These are phyloP conservation scores for Astragalus membranaceus DNA, from an alignment of 306 rosid genomes.

Conservation along the genomic window DNA sequence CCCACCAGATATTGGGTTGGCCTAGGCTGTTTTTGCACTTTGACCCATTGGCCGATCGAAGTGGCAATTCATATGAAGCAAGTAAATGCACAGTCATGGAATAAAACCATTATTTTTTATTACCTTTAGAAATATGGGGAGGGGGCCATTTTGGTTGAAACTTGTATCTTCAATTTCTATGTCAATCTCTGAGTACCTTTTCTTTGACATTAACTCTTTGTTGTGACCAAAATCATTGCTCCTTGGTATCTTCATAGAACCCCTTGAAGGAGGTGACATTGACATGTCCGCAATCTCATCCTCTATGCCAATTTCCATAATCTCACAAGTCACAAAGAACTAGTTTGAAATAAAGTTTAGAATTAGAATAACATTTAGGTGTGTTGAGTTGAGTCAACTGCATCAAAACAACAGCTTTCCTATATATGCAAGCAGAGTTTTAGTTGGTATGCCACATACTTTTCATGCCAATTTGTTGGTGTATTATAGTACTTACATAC, in stretches of 20 bases:
- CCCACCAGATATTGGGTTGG: too few species aligned
- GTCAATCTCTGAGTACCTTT: constrained; percentile 62
- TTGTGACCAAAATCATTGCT: constrained; percentile 52
- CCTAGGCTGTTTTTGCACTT: too few species aligned
- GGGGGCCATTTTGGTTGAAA: constrained; percentile 47
- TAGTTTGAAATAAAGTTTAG: constrained; percentile 6
- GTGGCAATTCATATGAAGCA: too few species aligned
- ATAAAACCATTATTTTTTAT: not conserved
- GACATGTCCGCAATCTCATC: constrained; percentile 60
- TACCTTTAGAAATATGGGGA: constrained; percentile 88
- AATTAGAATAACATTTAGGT: constrained; percentile 3
- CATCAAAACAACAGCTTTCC: constrained; percentile 35
- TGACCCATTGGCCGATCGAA: too few species aligned
- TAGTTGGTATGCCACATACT: constrained; percentile 71
- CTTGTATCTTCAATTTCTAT: constrained; percentile 35
- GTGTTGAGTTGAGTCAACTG: constrained; percentile 31
- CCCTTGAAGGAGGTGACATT: constrained; percentile 44
- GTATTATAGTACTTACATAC: constrained; percentile 27
- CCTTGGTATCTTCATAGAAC: constrained; percentile 41
- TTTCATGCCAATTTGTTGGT: constrained; percentile 43
- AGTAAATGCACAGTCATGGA: not conserved
- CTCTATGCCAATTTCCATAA: constrained; percentile 63
- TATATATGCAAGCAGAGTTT: constrained; percentile 36
- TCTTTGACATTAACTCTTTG: constrained; percentile 60
- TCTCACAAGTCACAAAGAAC: not conserved